Base-by-base conservation (phyloP, 2,329 filamentous ascomycete genomes). In the Proliferodiscus dingleyae region DNA sequence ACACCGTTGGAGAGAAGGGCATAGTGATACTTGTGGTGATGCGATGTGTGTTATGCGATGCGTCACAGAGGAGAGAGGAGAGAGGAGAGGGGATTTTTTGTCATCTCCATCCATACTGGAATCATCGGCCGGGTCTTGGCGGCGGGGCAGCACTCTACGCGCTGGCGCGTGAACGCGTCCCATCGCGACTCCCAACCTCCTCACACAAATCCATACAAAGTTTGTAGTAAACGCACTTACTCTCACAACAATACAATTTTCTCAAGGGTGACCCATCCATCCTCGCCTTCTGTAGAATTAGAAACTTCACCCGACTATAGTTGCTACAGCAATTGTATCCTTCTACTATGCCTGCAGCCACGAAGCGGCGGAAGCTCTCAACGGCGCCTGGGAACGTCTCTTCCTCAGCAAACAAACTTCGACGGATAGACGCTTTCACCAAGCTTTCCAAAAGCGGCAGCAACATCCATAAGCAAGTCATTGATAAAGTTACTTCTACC, bases 361-460 rank as follows among this genome's bases (percentile, higher is more conserved):
- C 51, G 13, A 64, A 63, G 40, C 57, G 53, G 45, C 48, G 55
- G 49, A 64, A 61, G 54, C 43, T 64, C 33, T 45, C 52, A 29
- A 43, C 54, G 5, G 44, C 43, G 4, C 21, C 51, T 24, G 51
- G 28, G 42, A 53, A 33, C 28, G 45, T 47, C 22, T 16, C 46
- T 36, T 46, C 54, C 19, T 33, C 47, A 23, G 72, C 43, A 44
- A 50, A 37, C 15, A 37, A 28, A 26, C 38, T 49, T 37, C 41
- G 64, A 57, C 51, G 52, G n/a, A 68, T 73, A 37, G 65, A 67
- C 52, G 61, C 60, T 46, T 73, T 73, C 52, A 62, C 69, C 47
- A 67, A 64, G 53, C 59, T 71, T 46, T 68, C 66, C 37, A 73
- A 74, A 54, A 63, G 68, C n/a, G n/a, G n/a, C 30, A 50, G 44